Evolutionary conservation across 257 asterid genomes (phyloP), one percentile per base, ranked within the genome.

Genomic region (Salvia rosmarinus): DNA sequence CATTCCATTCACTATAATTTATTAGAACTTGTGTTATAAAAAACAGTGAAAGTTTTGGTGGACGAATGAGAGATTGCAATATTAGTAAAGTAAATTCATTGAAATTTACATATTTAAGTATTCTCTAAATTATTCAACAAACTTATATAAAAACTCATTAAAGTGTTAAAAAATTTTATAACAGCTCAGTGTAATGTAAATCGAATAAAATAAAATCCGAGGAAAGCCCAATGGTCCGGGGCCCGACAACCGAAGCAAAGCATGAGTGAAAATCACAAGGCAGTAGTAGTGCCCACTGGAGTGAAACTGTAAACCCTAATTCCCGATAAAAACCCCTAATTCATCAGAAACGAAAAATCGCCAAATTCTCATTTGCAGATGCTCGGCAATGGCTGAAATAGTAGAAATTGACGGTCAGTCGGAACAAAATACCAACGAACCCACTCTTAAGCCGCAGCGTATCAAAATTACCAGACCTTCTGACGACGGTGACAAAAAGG

Each of bases 401-500:
- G 73, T 43, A n/a, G 70, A 72, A 61, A 76, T 17, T 59, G 84
- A 72, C 28, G 71, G 42, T 71, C 78, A 79, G 75, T 35, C 54
- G 68, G 78, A 47, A 51, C 64, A 9, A n/a, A 43, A 40, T 59
- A 64, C 74, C 62, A 34, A 64, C 40, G 83, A 82, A 47, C 49
- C 89, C 61, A 54, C 83, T 14, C 77, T 64, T 12, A 83, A 78
- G 64, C 74, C 77, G 9, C 87, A 76, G 67, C 80, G 87, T 62
- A 70, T 82, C 67, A 85, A 85, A 81, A 82, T 82, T 67, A 76
- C 88, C 49, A 79, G 81, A 58, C 71, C 75, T 56, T 84, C 90
- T 13, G 85, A 83, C n/a, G 89, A 87, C 59, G 44, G 78, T 44
- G 88, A 83, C 25, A 83, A 85, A 61, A 84, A 84, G 88, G 93